phyloP scores from a whole-genome alignment of 1,284 basidiomycete genomes.

The Salmacisia buchloeana region DNA sequence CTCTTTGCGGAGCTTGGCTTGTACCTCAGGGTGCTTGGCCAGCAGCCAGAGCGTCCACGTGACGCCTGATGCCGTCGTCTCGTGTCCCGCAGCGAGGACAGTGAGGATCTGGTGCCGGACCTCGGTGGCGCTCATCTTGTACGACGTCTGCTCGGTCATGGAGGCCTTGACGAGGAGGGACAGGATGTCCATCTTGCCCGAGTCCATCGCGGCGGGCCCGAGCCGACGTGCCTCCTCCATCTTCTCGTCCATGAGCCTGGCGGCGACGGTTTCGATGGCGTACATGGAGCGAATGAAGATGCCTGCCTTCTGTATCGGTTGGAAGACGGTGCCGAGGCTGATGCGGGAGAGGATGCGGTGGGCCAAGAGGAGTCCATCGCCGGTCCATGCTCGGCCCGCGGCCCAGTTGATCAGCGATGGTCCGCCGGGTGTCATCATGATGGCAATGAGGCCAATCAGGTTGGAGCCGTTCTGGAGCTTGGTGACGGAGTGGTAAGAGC shows the following conservation, averaged over 20 bases:
- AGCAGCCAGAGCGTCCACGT: constrained; percentile 70
- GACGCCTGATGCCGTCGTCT: constrained; percentile 62
- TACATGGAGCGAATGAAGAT: constrained; percentile 14
- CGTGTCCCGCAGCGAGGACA: constrained; percentile 39
- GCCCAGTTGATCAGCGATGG: not conserved
- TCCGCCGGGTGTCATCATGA: not conserved
- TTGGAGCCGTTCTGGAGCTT: constrained; percentile 38
- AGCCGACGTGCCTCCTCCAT: constrained; percentile 20
- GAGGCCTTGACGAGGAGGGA: constrained; percentile 12
- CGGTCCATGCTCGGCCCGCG: not conserved
- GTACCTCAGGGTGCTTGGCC: constrained; percentile 57
- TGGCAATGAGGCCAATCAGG: constrained; percentile 27
- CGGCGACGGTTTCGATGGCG: constrained; percentile 29
- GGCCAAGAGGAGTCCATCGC: not conserved
- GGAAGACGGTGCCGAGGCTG: not conserved
- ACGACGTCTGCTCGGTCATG: constrained; percentile 21
- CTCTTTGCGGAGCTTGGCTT: constrained; percentile 60
- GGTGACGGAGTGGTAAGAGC: constrained; percentile 34
- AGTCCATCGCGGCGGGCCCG: constrained; percentile 19
- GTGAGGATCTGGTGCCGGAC: constrained; percentile 33
- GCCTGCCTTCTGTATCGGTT: not conserved
- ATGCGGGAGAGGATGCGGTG: not conserved
- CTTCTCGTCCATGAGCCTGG: constrained; percentile 32
- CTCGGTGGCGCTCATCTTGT: constrained; percentile 30
- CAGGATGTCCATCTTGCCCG: constrained; percentile 21